phyloP scores from a whole-genome alignment of 2,329 filamentous ascomycete genomes.

The Epichloe festucae region DNA sequence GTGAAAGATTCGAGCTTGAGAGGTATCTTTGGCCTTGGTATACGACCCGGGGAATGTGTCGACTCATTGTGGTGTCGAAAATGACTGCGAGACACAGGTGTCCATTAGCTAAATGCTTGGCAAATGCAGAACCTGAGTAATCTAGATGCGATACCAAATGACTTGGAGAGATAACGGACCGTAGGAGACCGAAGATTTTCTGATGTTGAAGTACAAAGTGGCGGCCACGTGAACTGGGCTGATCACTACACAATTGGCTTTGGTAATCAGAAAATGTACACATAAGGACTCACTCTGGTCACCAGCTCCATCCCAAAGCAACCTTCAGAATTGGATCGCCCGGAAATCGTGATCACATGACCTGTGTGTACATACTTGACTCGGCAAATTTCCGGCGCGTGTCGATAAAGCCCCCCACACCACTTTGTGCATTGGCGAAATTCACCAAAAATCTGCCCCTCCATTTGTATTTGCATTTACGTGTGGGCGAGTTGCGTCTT shows the following conservation, averaged over 20 bases:
- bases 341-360: conserved; percentile 23
- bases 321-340: neutral
- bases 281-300: neutral
- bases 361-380: conserved; percentile 1
- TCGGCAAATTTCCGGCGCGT: conserved; percentile 22
- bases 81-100: neutral
- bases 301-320: neutral
- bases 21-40: conserved; percentile 11
- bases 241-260: neutral
- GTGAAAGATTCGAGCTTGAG: conserved; percentile 3
- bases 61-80: conserved; percentile 14
- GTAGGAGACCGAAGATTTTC: no score
- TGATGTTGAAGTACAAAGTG: neutral
- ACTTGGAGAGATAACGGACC: neutral
- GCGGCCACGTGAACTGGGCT: neutral
- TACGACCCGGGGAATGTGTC: conserved; percentile 13
- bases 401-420: conserved; percentile 20
- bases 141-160: neutral
- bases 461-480: conserved; percentile 17
- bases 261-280: no score
- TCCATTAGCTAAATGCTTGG: neutral
- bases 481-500: conserved; percentile 6
- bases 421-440: conserved; percentile 26
- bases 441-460: conserved; percentile 30
- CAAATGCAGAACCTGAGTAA: neutral